phyloP scores from a whole-genome alignment of 352 stramenopile genomes.

The Pythium vanterpoolii region DNA sequence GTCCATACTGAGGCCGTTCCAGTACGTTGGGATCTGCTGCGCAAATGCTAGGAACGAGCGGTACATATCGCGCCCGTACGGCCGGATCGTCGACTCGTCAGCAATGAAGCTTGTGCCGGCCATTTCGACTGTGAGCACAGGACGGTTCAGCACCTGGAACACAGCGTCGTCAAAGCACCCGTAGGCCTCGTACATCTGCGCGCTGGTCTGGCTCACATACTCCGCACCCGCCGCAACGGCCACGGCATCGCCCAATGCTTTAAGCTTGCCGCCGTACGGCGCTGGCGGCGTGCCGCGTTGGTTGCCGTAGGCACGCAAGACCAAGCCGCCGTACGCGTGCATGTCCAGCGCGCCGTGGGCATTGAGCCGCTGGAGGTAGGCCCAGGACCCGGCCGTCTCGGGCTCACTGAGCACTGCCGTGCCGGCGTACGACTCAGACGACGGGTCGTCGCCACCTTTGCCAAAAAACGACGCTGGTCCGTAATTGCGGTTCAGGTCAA shows the following conservation, averaged over 20 bases:
- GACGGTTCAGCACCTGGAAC: constrained; percentile 26
- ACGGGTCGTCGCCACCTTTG: constrained; percentile 1
- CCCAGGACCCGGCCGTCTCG: constrained; percentile 22
- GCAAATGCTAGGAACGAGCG: constrained; percentile 1
- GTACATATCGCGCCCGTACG: constrained; percentile 6
- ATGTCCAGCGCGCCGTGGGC: constrained; percentile 24
- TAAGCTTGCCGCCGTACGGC: constrained; percentile 24
- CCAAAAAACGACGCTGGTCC: constrained; percentile 22
- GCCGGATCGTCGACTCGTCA: constrained; percentile 12
- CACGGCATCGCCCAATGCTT: constrained; percentile 19
- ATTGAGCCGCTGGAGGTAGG: constrained; percentile 15
- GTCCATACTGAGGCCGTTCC: constrained; percentile 5
- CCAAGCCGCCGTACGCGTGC: constrained; percentile 13
- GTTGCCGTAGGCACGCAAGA: constrained; percentile 26
- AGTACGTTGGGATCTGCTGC: constrained; percentile 7
- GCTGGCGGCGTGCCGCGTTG: neutral
- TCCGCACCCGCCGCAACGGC: neutral
- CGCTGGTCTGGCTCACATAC: constrained; percentile 17
- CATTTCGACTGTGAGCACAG: constrained; percentile 27
- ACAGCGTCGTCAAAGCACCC: constrained; percentile 27
- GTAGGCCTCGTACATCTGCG: constrained; percentile 25
- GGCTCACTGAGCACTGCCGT: constrained; percentile 24
- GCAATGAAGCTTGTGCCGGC: constrained; percentile 28
- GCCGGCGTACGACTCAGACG: constrained; percentile 21
- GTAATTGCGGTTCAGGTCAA: constrained; percentile 38